Evolutionary conservation across 345 rosid genomes (phyloP), one percentile per base, ranked within the genome.

Genomic region (Viola odorata): DNA sequence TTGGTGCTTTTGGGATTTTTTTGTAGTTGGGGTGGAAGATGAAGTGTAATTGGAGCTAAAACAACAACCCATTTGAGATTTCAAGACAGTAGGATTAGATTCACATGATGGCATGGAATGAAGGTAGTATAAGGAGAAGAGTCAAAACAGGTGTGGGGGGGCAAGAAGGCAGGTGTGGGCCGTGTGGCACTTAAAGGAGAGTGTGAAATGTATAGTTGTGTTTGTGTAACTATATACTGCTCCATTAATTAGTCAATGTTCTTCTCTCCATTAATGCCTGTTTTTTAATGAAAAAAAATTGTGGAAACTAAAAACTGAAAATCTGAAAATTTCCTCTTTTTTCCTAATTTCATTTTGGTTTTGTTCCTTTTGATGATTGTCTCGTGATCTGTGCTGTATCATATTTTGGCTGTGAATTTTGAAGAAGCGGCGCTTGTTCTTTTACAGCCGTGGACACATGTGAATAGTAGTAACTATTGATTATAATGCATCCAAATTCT

Each of bases 41-140:
- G 32, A 23, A 23, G 7, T 55, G 41, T 37, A 51, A 14, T 37
- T 54, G 64, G 86, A 65, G 80, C 91, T 84, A 7, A 69, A 61
- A 68, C 96, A 91, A 61, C 96, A 91, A 73, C 97, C 97, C 97
- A 91, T 87, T 64, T 1, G 57, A 47, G 6, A 4, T 53, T 8
- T 53, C 16, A 56, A 55, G 64, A 47, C 49, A 13, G 50, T n/a
- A 40, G 63, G n/a, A 44, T 60, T 45, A 32, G 45, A 16, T 39
- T 55, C 50, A 47, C n/a, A 47, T n/a, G 7, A 7, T 44, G 32
- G 32, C n/a, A n/a, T n/a, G n/a, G n/a, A 2, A 23, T 23, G 32
- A 23, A 23, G 32, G n/a, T n/a, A n/a, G 32, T 23, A 23, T 23
- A 2, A 23, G 32, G 32, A 23, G 32, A 23, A 23, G 32, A 23